These are phyloP conservation scores for Arthonia radiata DNA, from an alignment of 495 filamentous ascomycete species.

Conservation along the genomic window DNA sequence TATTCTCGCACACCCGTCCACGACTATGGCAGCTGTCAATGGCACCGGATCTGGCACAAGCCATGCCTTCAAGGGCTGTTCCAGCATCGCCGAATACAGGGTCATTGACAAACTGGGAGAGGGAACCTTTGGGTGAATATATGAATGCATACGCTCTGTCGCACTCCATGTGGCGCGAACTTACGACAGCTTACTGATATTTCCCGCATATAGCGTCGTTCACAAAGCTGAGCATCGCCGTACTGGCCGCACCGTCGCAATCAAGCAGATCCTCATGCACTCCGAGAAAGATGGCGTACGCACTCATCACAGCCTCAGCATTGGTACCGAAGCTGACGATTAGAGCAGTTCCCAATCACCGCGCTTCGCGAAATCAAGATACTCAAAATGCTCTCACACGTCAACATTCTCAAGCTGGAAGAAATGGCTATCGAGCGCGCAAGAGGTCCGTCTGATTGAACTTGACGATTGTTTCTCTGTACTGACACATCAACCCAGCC, in stretches of 20 bases:
- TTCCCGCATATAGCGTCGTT: conserved; percentile 40
- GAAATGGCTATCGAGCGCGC: conserved; percentile 88
- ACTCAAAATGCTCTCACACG: conserved; percentile 75
- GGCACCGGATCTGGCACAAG: too few relatives aligned
- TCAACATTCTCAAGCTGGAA: conserved; percentile 63
- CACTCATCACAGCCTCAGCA: too few relatives aligned
- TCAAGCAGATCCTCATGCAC: conserved; percentile 90
- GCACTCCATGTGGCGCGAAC: background rate
- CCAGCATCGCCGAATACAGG: conserved; percentile 69
- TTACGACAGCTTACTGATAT: background rate
- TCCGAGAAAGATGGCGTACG: conserved; percentile 61
- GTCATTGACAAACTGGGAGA: conserved; percentile 82
- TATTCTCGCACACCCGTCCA: too few relatives aligned
- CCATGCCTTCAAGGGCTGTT: conserved; percentile 27
- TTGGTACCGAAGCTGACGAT: conserved; percentile 3
- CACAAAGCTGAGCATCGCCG: conserved; percentile 63
- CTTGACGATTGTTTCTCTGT: conserved; percentile 7
- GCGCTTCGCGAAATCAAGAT: conserved; percentile 81
- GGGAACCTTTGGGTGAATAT: conserved; percentile 82
- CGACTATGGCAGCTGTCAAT: too few relatives aligned
- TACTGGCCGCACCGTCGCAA: conserved; percentile 45
- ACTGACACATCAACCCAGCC: conserved; percentile 13
- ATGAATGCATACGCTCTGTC: background rate
- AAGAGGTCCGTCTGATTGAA: conserved; percentile 23
- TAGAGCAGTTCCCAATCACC: conserved; percentile 43